Evolutionary conservation across 1,284 basidiomycete genomes (phyloP).

Genomic region (Vanrija pseudolonga): DNA sequence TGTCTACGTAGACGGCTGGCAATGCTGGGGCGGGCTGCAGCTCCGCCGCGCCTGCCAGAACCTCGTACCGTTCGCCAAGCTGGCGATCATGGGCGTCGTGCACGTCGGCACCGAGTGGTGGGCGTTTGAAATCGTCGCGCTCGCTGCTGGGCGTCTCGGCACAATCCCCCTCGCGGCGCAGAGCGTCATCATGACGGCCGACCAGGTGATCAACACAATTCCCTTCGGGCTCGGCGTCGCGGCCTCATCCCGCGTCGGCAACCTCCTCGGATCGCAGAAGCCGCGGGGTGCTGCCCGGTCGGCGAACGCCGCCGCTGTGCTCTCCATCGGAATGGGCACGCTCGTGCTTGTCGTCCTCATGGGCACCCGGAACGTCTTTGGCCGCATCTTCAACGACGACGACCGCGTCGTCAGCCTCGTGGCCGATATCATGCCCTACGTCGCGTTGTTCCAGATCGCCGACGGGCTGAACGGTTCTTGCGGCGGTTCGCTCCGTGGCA

Average conservation of each 20-base stretch:
- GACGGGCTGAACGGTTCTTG: conserved; percentile 5
- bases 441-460: conserved; percentile 6
- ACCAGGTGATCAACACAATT: conserved; percentile 8
- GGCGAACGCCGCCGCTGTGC: not conserved
- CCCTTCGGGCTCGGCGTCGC: conserved; percentile 6
- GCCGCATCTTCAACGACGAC: conserved; percentile 4
- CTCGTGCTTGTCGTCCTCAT: conserved; percentile 2
- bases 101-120: conserved; percentile 9
- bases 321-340: not conserved
- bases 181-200: conserved; percentile 6
- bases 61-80: not conserved
- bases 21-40: conserved; percentile 4
- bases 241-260: conserved; percentile 1
- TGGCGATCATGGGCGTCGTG: conserved; percentile 2
- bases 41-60: conserved; percentile 2
- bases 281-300: not conserved
- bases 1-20: not conserved
- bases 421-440: conserved; percentile 3
- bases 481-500: conserved; percentile 1
- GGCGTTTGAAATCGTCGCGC: conserved; percentile 5
- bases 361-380: not conserved
- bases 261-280: conserved; percentile 3
- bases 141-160: conserved; percentile 3
- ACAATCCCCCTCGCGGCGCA: conserved; percentile 4
- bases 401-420: not conserved